These are phyloP conservation scores for Wallacemonas collosoma DNA, from an alignment of 208 protist genomes.

Conservation along the genomic window DNA sequence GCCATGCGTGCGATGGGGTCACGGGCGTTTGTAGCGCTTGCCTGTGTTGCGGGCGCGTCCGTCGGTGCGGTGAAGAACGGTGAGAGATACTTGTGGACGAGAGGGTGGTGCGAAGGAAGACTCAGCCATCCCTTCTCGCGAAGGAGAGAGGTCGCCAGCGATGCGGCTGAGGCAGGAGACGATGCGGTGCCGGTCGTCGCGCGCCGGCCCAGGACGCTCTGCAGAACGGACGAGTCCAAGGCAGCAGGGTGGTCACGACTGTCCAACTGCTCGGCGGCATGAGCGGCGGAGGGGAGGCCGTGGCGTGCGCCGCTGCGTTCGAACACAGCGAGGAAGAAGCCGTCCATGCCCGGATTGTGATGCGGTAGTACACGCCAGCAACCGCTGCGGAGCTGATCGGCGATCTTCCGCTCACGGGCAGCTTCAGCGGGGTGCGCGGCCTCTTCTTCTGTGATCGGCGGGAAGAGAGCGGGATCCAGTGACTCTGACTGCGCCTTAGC, in stretches of 20 bases:
- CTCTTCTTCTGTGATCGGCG: constrained; percentile 14
- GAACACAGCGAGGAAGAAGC: constrained; percentile 78
- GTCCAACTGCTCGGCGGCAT: neutral
- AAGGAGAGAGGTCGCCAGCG: constrained; percentile 11
- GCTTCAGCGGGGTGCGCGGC: neutral
- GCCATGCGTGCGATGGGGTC: neutral
- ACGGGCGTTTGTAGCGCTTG: neutral
- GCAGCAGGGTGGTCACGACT: neutral
- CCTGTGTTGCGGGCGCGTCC: no score
- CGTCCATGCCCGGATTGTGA: constrained; percentile 57
- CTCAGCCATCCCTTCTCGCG: constrained; percentile 23
- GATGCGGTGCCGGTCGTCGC: neutral
- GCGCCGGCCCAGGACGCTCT: neutral
- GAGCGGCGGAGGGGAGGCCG: no score
- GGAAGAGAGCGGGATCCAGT: constrained; percentile 43
- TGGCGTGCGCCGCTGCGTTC: constrained; percentile 16
- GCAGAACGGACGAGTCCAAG: neutral
- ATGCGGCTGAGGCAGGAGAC: neutral
- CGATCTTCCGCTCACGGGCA: constrained; percentile 17
- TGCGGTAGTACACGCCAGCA: constrained; percentile 78
- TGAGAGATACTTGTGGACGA: neutral
- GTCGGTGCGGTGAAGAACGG: constrained; percentile 12
- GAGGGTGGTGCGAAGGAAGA: constrained; percentile 1
- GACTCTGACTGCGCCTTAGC: constrained; percentile 40
- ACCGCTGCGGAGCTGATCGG: constrained; percentile 32